Conservation (phyloP, 2,329 filamentous ascomycete species). For the Colletotrichum lini region DNA sequence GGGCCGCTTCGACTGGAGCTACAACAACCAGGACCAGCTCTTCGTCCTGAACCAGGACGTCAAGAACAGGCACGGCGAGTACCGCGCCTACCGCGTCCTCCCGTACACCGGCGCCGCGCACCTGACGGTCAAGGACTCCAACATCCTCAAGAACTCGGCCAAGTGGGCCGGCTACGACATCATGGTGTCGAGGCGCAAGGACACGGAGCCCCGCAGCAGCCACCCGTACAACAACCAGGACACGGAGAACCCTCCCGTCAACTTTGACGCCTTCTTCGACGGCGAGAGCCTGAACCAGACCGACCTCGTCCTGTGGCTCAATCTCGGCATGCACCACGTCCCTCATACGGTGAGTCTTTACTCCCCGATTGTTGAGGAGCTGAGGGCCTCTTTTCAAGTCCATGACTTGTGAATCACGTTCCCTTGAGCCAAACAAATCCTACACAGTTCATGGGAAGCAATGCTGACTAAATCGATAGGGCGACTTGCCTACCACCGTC, state of each 20-base stretch:
- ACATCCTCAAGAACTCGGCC: constrained; percentile 60
- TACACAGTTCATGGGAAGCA: too few relatives aligned
- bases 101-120: constrained; percentile 57
- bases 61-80: constrained; percentile 65
- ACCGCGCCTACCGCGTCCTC: constrained; percentile 65
- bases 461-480: neutral
- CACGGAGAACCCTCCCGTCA: constrained; percentile 61
- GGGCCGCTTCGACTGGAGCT: constrained; percentile 62
- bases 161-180: constrained; percentile 67
- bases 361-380: neutral
- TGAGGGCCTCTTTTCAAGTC: too few relatives aligned
- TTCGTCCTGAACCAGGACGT: constrained; percentile 65
- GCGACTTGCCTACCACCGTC: constrained; percentile 65
- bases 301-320: constrained; percentile 65
- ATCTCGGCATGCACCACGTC: constrained; percentile 70
- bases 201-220: constrained; percentile 64
- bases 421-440: too few relatives aligned
- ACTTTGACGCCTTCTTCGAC: constrained; percentile 65
- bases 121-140: constrained; percentile 64
- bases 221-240: constrained; percentile 63
- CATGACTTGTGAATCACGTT: too few relatives aligned
- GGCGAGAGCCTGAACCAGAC: constrained; percentile 54
- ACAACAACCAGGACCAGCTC: constrained; percentile 63
- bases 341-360: constrained; percentile 58
- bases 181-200: constrained; percentile 64